Evolutionary conservation across 2,329 filamentous ascomycete genomes (phyloP).

Genomic region (Sclerotinia trifoliorum): DNA sequence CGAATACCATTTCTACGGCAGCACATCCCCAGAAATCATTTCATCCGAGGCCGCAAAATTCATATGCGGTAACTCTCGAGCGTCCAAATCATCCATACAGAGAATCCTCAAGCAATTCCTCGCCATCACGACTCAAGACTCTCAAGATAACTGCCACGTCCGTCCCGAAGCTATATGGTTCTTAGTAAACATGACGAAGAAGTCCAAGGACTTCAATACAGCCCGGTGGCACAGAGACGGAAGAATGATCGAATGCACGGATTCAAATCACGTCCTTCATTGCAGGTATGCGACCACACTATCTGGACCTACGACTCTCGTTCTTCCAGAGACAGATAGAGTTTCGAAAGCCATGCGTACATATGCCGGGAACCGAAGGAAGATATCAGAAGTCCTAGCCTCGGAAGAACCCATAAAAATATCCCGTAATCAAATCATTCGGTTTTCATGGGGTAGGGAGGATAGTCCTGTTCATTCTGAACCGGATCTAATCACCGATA

Average conservation of each 20-base stretch:
- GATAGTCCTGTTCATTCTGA: constrained; percentile 24
- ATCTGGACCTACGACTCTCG: constrained; percentile 8
- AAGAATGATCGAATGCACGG: constrained; percentile 11
- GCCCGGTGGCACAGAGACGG: constrained; percentile 22
- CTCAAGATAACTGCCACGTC: not conserved
- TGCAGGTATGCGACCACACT: constrained; percentile 13
- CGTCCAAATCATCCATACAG: not conserved
- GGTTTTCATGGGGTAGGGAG: constrained; percentile 21
- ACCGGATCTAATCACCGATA: constrained; percentile 15
- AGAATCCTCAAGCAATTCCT: constrained; percentile 1
- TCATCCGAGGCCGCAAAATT: constrained; percentile 13
- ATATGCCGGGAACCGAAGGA: not conserved
- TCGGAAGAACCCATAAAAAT: not conserved
- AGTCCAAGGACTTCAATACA: not conserved
- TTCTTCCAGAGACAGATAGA: constrained; percentile 14
- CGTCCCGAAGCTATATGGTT: constrained; percentile 12
- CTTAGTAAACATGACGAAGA: constrained; percentile 1
- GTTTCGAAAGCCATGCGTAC: not conserved
- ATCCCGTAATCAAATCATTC: constrained; percentile 5
- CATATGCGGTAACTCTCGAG: constrained; percentile 4
- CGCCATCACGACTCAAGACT: constrained; percentile 2
- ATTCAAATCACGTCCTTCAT: not conserved
- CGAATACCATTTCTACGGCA: constrained; percentile 8
- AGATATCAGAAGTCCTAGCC: not conserved
- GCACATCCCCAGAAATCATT: not conserved